phyloP scores from a whole-genome alignment of 768 basidiomycete species.

The Kwoniella sp. region DNA sequence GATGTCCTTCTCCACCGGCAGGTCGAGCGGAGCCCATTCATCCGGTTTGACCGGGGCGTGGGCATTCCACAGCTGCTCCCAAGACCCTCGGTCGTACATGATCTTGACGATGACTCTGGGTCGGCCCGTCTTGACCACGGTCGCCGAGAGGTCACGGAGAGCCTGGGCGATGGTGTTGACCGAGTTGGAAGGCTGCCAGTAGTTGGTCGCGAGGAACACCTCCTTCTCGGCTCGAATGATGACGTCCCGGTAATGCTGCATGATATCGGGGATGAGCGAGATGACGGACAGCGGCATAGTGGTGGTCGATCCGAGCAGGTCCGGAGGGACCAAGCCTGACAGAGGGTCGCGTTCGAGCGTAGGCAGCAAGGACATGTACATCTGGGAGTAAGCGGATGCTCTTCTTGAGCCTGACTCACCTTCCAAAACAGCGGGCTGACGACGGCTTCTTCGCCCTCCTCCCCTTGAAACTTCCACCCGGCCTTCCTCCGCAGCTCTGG shows the following conservation, averaged over 20 bases:
- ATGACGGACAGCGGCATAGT: conserved; percentile 63
- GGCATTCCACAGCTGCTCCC: conserved; percentile 56
- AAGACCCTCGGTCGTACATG: conserved; percentile 65
- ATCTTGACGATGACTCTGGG: conserved; percentile 62
- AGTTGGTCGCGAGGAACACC: conserved; percentile 66
- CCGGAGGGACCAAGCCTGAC: conserved; percentile 60
- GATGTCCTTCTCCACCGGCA: conserved; percentile 59
- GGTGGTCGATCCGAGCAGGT: conserved; percentile 61
- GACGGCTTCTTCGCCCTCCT: conserved; percentile 51
- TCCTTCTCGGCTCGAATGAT: conserved; percentile 63
- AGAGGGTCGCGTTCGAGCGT: conserved; percentile 59
- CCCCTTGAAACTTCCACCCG: conserved; percentile 45
- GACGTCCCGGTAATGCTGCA: conserved; percentile 63
- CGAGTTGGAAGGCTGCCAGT: conserved; percentile 56
- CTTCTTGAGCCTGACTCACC: conserved; percentile 47
- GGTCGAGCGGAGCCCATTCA: conserved; percentile 56
- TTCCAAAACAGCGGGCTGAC: conserved; percentile 64
- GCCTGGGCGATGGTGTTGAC: conserved; percentile 57
- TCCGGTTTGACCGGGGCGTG: conserved; percentile 55
- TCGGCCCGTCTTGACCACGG: conserved; percentile 53
- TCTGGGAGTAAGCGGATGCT: conserved; percentile 36
- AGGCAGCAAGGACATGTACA: conserved; percentile 63
- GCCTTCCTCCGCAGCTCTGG: conserved; percentile 37
- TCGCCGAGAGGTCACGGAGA: conserved; percentile 56
- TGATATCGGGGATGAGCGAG: conserved; percentile 68